Conservation (phyloP, 208 protist species). For the Leishmania lainsoni region DNA sequence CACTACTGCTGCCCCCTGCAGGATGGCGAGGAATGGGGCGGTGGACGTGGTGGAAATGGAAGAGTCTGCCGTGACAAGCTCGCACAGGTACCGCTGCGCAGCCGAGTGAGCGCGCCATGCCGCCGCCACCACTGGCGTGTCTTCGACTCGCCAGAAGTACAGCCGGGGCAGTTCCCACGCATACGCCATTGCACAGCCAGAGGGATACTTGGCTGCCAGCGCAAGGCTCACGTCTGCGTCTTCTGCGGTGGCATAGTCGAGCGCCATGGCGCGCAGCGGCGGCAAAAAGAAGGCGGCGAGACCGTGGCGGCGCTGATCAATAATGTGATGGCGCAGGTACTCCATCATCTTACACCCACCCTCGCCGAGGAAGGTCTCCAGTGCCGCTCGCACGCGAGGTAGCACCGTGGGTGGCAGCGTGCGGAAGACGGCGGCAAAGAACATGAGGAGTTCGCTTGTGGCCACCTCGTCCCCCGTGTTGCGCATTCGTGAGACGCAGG, state of each 20-base stretch:
- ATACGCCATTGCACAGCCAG: conserved; percentile 47
- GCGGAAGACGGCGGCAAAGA: conserved; percentile 43
- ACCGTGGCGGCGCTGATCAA: conserved; percentile 40
- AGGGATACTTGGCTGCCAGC: conserved; percentile 29
- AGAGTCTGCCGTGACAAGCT: conserved; percentile 14
- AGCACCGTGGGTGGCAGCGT: conserved; percentile 17
- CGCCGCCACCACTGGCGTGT: conserved; percentile 39
- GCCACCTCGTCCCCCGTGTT: conserved; percentile 23
- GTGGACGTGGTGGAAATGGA: neutral
- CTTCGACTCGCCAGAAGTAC: conserved; percentile 41
- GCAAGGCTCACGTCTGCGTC: conserved; percentile 34
- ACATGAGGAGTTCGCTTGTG: conserved; percentile 56
- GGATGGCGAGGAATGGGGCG: conserved; percentile 44
- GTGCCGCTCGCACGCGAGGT: conserved; percentile 27
- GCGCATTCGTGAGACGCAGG: conserved; percentile 9
- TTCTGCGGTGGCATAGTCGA: conserved; percentile 54
- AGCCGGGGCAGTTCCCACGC: conserved; percentile 55
- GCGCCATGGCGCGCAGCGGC: conserved; percentile 65
- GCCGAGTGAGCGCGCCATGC: conserved; percentile 36
- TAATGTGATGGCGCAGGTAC: conserved; percentile 49
- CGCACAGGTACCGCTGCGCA: conserved; percentile 34
- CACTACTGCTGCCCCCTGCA: conserved; percentile 43
- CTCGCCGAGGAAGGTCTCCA: conserved; percentile 36
- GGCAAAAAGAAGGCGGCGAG: conserved; percentile 71
- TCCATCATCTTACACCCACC: conserved; percentile 23